phyloP scores from a whole-genome alignment of 2,329 filamentous ascomycete genomes.

The Cladosporium sp. region DNA sequence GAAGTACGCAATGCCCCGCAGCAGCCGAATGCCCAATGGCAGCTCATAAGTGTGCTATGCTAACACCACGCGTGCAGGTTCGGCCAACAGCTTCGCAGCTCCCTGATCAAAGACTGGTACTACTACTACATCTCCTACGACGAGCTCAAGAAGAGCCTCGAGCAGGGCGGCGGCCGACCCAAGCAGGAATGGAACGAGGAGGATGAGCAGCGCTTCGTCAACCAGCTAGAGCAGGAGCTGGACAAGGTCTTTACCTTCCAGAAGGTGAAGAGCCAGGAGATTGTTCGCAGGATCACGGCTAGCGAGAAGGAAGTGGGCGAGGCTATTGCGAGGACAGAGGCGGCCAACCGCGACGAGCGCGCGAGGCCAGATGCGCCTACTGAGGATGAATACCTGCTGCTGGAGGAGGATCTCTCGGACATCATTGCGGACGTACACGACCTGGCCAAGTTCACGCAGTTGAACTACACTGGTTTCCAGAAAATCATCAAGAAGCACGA shows the following conservation, averaged over 20 bases:
- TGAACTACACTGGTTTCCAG: constrained; percentile 99
- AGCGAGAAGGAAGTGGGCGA: constrained; percentile 89
- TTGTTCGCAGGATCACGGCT: constrained; percentile 82
- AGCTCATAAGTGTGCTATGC: neutral
- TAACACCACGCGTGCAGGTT: constrained; percentile 58
- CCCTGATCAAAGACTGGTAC: constrained; percentile 93
- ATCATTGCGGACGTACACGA: constrained; percentile 99
- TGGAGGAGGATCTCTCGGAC: constrained; percentile 94
- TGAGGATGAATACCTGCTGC: constrained; percentile 90
- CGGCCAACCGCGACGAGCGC: constrained; percentile 36
- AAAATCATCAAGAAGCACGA: constrained; percentile 99
- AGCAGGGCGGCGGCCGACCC: constrained; percentile 42
- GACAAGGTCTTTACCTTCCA: constrained; percentile 98
- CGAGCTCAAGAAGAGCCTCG: constrained; percentile 81
- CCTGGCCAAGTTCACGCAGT: constrained; percentile 93
- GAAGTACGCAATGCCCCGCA: constrained; percentile 21
- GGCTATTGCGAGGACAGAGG: constrained; percentile 70
- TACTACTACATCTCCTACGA: constrained; percentile 99
- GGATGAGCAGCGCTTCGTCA: constrained; percentile 86
- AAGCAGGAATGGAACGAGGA: constrained; percentile 81
- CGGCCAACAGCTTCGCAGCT: constrained; percentile 93
- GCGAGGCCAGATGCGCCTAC: constrained; percentile 55
- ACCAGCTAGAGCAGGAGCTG: constrained; percentile 83
- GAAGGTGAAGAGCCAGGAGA: constrained; percentile 95
- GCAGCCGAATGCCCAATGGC: constrained; percentile 19